Conservation (phyloP, 2,329 filamentous ascomycete genomes). For the Beauveria sp. region DNA sequence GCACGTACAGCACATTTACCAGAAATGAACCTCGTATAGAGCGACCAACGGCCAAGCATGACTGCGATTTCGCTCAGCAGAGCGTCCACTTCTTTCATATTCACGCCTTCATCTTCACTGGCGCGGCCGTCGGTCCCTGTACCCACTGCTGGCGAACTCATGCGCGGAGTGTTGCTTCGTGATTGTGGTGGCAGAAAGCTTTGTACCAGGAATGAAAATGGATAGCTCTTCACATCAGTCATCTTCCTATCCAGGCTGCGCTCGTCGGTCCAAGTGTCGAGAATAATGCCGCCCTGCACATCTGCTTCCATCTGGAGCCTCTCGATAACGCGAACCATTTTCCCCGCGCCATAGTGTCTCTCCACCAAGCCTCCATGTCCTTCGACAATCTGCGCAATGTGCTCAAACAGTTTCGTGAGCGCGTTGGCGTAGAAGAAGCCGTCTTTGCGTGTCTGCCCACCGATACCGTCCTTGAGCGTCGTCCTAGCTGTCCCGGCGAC, state of each 20-base stretch:
- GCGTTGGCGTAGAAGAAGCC: conserved; percentile 88
- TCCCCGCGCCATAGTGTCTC: conserved; percentile 83
- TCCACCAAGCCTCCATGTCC: conserved; percentile 86
- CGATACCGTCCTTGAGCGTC: conserved; percentile 64
- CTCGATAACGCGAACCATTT: conserved; percentile 93
- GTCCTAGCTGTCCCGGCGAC: conserved; percentile 77
- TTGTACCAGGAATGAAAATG: conserved; percentile 93
- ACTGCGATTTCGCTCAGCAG: conserved; percentile 80
- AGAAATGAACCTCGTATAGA: conserved; percentile 84
- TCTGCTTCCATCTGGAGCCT: conserved; percentile 90
- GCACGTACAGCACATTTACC: conserved; percentile 70
- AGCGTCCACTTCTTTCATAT: conserved; percentile 93
- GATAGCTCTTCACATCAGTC: conserved; percentile 95
- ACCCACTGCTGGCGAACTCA: conserved; percentile 67
- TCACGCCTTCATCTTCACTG: conserved; percentile 85
- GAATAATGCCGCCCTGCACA: conserved; percentile 88
- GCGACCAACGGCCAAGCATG: conserved; percentile 89
- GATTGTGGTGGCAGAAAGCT: conserved; percentile 76
- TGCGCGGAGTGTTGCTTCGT: conserved; percentile 54
- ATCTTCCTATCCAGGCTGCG: conserved; percentile 74
- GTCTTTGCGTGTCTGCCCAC: conserved; percentile 47
- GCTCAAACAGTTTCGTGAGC: conserved; percentile 87
- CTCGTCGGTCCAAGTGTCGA: conserved; percentile 95
- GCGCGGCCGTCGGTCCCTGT: conserved; percentile 44
- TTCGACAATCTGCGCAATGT: conserved; percentile 95